These are phyloP conservation scores for Schizothecium vesticola DNA, from an alignment of 495 filamentous ascomycete species.

Conservation along the genomic window DNA sequence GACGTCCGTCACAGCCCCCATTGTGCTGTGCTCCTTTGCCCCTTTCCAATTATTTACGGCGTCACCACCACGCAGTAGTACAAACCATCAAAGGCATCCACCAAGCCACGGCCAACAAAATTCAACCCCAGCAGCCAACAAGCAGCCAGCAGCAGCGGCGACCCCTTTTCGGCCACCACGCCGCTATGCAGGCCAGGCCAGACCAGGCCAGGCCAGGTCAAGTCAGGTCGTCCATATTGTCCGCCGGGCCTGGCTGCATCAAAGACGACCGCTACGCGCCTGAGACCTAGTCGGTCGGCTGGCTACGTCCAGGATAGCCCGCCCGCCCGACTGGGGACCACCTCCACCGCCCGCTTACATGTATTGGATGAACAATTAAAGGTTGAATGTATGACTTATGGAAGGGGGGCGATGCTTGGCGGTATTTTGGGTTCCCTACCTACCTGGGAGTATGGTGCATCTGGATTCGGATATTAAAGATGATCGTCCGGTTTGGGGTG, in stretches of 20 bases:
- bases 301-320: not conserved
- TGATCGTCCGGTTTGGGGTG: not conserved
- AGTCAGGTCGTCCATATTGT: not conserved
- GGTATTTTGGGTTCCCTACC: not conserved
- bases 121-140: not conserved
- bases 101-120: not conserved
- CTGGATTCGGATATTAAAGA: not conserved
- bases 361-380: not conserved
- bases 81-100: not conserved
- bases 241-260: not conserved
- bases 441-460: not conserved
- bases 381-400: not conserved
- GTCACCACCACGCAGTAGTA: not conserved
- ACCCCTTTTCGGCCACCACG: not conserved
- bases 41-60: not conserved
- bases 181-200: not conserved
- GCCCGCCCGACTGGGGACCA: not conserved
- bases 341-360: not conserved
- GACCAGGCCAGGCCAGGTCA: not conserved
- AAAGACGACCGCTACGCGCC: not conserved
- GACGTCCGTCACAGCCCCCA: too few species aligned
- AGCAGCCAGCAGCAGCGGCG: not conserved
- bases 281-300: not conserved
- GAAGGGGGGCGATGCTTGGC: not conserved
- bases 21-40: not conserved